Base-by-base conservation (phyloP, 176 grass and related monocot species). In the Avena eriantha region DNA sequence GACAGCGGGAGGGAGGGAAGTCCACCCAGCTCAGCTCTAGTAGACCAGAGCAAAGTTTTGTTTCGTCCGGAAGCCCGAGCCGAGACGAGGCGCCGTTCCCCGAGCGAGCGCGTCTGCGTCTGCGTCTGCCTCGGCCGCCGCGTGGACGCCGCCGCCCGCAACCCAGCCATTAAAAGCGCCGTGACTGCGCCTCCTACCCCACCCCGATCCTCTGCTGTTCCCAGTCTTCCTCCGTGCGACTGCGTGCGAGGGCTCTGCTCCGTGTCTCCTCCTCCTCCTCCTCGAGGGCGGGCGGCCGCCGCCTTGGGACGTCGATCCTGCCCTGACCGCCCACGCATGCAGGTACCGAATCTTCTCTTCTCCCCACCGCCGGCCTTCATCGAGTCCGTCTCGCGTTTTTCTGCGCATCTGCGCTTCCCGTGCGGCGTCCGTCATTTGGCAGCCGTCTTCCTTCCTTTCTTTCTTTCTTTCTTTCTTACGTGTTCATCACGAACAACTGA, bases 131-230 rank as follows among this genome's bases (percentile, higher is more conserved):
- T 11, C 34, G 14, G 58, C 36, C 78, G n/a, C 3, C 58, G 58
- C 77, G 77, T 79, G 77, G 56, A 36, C 36, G 77, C 73, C 73
- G 48, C 73, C 73, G 48, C 35, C 39, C 55, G 55, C 33, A 11
- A 3, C 19, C 33, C 34, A 6, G 3, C 54, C 34, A 60, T 79
- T 43, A 55, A 77, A 53, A 55, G 16, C 5, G 49, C 26, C 31
- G 47, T n/a, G 4, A 41, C 10, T 19, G 8, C 51, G 4, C 53
- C 8, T 18, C 29, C 64, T 17, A 15, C 18, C 3, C n/a, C n/a
- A 15, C 18, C 15, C 4, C 8, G 5, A 6, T 39, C 31, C 53
- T 18, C 15, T 3, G n/a, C 46, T 76, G 8, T 29, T 78, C 76
- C 17, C 29, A 4, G 9, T 12, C 31, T 15, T 35, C 49, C 8